Percentiles rank a stretch among this genome's conserved stretches.
phyloP scores from a whole-genome alignment of 306 rosid species.

The Hippophae gyantsensis region DNA sequence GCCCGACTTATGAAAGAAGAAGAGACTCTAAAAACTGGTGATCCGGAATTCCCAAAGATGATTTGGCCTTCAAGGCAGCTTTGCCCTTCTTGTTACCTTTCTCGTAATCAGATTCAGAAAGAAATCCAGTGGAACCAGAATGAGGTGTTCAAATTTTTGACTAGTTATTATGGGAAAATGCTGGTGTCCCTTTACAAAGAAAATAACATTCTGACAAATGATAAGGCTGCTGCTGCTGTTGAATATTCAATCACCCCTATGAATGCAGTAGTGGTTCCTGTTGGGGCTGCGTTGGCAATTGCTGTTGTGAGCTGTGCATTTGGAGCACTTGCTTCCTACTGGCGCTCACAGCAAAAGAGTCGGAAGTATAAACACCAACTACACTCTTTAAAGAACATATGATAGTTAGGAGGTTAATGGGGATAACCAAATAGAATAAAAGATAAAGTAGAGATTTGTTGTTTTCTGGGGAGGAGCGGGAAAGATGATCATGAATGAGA shows the following conservation, averaged over 20 bases:
- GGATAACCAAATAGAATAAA: slow-evolving; percentile 13
- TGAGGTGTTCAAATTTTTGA: slow-evolving; percentile 54
- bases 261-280: slow-evolving; percentile 71
- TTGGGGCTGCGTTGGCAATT: slow-evolving; percentile 92
- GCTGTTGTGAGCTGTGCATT: slow-evolving; percentile 97
- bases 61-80: slow-evolving; percentile 86
- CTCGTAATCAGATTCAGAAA: slow-evolving; percentile 29
- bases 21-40: slow-evolving; percentile 54
- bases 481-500: slow-evolving; percentile 9
- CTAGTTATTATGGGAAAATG: slow-evolving; percentile 46
- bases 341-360: slow-evolving; percentile 98
- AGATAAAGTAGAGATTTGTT: slow-evolving; percentile 12
- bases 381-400: slow-evolving; percentile 89
- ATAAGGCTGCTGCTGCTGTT: slow-evolving; percentile 18
- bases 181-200: slow-evolving; percentile 54
- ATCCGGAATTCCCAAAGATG: slow-evolving; percentile 87
- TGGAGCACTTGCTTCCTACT: slow-evolving; percentile 95
- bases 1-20: slow-evolving; percentile 72
- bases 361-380: slow-evolving; percentile 96
- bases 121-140: slow-evolving; percentile 59
- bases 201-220: slow-evolving; percentile 28
- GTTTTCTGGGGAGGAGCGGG: neutral
- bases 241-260: slow-evolving; percentile 55
- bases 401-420: slow-evolving; percentile 78
- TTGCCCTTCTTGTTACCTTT: slow-evolving; percentile 54